phyloP scores from a whole-genome alignment of 1,284 basidiomycete genomes.

The Wolfiporia cocos region DNA sequence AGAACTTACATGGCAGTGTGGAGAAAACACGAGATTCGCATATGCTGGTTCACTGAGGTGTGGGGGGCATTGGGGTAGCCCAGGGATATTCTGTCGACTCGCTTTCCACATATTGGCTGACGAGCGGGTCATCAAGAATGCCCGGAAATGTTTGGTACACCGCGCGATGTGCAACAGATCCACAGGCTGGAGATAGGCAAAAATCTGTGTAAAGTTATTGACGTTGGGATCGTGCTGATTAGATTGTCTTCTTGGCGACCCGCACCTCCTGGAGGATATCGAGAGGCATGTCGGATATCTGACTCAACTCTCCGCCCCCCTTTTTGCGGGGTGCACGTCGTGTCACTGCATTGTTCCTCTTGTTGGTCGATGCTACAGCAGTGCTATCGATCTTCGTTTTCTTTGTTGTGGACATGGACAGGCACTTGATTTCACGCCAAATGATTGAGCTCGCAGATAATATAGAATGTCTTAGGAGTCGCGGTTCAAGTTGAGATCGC shows the following conservation, averaged over 20 bases:
- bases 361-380: no score
- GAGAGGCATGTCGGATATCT: slow-evolving; percentile 21
- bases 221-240: neutral
- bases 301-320: no score
- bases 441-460: no score
- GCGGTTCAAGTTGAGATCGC: no score
- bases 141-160: slow-evolving; percentile 30
- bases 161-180: slow-evolving; percentile 41
- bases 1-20: slow-evolving; percentile 12
- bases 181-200: slow-evolving; percentile 36
- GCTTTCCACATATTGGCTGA: slow-evolving; percentile 37
- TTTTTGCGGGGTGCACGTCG: no score
- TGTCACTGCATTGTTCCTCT: no score
- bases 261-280: slow-evolving; percentile 18
- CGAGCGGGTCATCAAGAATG: slow-evolving; percentile 30
- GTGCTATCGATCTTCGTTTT: no score
- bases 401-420: no score
- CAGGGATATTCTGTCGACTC: slow-evolving; percentile 11
- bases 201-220: slow-evolving; percentile 30
- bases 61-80: slow-evolving; percentile 23
- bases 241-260: neutral
- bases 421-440: no score
- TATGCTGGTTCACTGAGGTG: slow-evolving; percentile 29
- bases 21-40: slow-evolving; percentile 22
- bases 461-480: no score